Evolutionary conservation across 768 basidiomycete species (phyloP).

Genomic region (Mycena alexandri): DNA sequence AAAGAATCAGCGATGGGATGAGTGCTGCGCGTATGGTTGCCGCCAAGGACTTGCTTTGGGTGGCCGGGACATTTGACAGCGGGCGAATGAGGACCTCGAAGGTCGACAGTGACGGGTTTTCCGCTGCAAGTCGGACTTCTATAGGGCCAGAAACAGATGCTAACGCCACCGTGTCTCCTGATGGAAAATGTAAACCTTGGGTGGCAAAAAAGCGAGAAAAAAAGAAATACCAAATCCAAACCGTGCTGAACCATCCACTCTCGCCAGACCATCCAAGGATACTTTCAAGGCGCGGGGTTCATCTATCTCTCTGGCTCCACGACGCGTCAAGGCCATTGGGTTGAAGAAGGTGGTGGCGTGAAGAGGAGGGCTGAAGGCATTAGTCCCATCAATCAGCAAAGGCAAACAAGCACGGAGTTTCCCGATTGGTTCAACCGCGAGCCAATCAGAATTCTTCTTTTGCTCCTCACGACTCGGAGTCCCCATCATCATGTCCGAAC

Average conservation of each 20-base stretch:
- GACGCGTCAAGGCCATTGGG: slow-evolving; percentile 41
- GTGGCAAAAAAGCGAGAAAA: slow-evolving; percentile 16
- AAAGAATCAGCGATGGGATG: slow-evolving; percentile 73
- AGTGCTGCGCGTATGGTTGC: slow-evolving; percentile 68
- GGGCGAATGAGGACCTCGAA: slow-evolving; percentile 84
- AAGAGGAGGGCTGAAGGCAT: not conserved
- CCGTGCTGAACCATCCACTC: slow-evolving; percentile 82
- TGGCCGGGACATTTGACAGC: slow-evolving; percentile 75
- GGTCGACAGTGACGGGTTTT: slow-evolving; percentile 78
- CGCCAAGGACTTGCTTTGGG: slow-evolving; percentile 72
- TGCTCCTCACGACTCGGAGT: no score
- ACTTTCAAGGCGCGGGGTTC: slow-evolving; percentile 57
- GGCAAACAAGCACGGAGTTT: not conserved
- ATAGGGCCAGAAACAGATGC: slow-evolving; percentile 87
- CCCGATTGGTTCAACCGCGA: no score
- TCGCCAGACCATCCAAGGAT: slow-evolving; percentile 70
- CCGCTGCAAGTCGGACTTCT: slow-evolving; percentile 75
- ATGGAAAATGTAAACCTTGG: not conserved
- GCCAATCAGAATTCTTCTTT: no score
- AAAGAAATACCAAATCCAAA: slow-evolving; percentile 68
- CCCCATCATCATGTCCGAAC: slow-evolving; percentile 5
- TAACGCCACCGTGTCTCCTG: slow-evolving; percentile 61
- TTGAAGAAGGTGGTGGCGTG: not conserved
- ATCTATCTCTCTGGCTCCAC: slow-evolving; percentile 51
- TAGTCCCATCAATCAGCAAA: not conserved